These are phyloP conservation scores for Thermomyces lanuginosus DNA, from an alignment of 2,329 filamentous ascomycete genomes.

Conservation along the genomic window DNA sequence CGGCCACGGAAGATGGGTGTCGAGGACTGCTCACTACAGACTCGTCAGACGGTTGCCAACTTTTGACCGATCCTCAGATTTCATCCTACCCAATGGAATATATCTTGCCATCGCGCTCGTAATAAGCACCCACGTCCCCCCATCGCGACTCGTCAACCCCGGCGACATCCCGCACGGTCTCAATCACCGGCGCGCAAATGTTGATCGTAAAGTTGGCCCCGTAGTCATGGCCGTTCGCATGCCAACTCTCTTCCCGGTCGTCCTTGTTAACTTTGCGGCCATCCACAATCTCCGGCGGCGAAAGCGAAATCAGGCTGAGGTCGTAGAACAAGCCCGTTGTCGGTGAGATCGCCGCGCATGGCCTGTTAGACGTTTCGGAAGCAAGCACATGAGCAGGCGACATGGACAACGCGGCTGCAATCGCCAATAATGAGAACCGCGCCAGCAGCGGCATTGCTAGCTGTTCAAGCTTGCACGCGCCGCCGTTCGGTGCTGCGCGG, in stretches of 20 bases:
- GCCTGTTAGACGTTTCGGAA: slow-evolving; percentile 25
- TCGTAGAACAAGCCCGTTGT: slow-evolving; percentile 48
- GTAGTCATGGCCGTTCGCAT: slow-evolving; percentile 34
- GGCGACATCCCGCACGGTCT: slow-evolving; percentile 30
- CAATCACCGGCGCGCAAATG: slow-evolving; percentile 34
- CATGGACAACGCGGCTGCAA: slow-evolving; percentile 8
- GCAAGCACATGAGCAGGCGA: slow-evolving; percentile 1
- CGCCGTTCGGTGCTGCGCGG: slow-evolving; percentile 2
- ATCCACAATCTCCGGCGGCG: slow-evolving; percentile 28
- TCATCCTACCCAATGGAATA: slow-evolving; percentile 32
- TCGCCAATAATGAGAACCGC: slow-evolving; percentile 12
- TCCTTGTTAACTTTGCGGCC: slow-evolving; percentile 24
- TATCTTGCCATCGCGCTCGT: slow-evolving; percentile 25
- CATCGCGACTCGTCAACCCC: slow-evolving; percentile 26
- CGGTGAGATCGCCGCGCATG: slow-evolving; percentile 47
- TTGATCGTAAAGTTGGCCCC: slow-evolving; percentile 36
- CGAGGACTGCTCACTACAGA: slow-evolving; percentile 27
- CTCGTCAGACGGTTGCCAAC: neutral
- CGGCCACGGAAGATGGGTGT: slow-evolving; percentile 33
- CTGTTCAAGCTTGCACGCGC: no score
- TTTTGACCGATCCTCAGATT: neutral
- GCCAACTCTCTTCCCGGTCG: slow-evolving; percentile 30
- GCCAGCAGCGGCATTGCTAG: slow-evolving; percentile 21
- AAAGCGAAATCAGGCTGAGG: slow-evolving; percentile 40
- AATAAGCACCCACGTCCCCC: slow-evolving; percentile 35